These are phyloP conservation scores for Arthrinium phaeospermum DNA, from an alignment of 2,329 filamentous ascomycete genomes.

Conservation along the genomic window DNA sequence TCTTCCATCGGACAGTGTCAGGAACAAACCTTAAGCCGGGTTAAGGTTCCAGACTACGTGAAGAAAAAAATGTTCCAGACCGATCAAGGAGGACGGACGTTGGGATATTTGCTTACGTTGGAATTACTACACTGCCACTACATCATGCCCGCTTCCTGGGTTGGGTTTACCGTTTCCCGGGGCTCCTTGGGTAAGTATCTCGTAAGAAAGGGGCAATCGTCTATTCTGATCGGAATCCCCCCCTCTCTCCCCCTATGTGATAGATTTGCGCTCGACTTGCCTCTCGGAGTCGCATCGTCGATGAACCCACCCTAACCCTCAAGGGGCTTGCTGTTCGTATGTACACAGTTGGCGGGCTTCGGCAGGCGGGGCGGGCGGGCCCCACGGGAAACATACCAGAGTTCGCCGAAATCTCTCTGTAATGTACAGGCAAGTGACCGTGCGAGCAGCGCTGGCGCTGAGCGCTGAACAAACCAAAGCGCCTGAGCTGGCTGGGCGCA, in stretches of 20 bases:
- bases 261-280: neutral
- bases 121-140: neutral
- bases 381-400: slow-evolving; percentile 9
- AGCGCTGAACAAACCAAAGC: neutral
- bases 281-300: neutral
- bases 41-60: neutral
- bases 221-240: neutral
- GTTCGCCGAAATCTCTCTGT: neutral
- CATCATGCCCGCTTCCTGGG: neutral
- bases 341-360: slow-evolving; percentile 7
- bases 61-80: neutral
- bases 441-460: neutral
- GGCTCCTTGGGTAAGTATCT: neutral
- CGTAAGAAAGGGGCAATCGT: neutral
- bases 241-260: neutral
- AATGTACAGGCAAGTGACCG: neutral
- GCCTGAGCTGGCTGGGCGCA: neutral
- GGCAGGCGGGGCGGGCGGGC: slow-evolving; percentile 9
- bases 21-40: neutral
- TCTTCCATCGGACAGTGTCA: neutral
- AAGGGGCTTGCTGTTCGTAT: slow-evolving; percentile 1
- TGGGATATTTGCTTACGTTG: neutral
- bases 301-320: neutral
- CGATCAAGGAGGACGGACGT: neutral
- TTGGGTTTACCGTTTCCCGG: neutral